These are phyloP conservation scores for Kalaharituber pfeilii DNA, from an alignment of 2,329 filamentous ascomycete species.

Conservation along the genomic window DNA sequence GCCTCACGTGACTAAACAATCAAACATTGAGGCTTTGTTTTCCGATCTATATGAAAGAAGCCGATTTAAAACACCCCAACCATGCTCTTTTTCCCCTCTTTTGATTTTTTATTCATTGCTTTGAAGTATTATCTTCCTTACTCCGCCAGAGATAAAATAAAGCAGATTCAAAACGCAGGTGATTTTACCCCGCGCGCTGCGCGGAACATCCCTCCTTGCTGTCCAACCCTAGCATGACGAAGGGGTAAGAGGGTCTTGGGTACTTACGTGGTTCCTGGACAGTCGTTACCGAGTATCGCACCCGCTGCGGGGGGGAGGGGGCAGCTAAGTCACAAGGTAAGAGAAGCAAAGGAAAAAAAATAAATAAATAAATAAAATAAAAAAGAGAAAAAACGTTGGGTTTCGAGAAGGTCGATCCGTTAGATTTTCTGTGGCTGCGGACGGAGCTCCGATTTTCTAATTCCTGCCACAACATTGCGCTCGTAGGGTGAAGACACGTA, in stretches of 20 bases:
- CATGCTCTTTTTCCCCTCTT: not conserved
- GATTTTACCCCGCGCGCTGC: not conserved
- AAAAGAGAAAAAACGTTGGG: not conserved
- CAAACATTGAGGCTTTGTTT: not conserved
- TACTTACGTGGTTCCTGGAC: not conserved
- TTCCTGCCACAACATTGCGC: not conserved
- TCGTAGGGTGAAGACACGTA: not conserved
- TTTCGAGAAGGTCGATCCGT: not conserved
- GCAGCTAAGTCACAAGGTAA: too few species aligned
- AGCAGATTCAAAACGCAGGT: too few species aligned
- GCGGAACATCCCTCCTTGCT: too few species aligned
- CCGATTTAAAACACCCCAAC: not conserved
- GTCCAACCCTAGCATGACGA: too few species aligned
- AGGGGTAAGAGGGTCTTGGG: not conserved
- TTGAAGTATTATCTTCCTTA: too few species aligned
- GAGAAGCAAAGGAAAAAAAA: too few species aligned
- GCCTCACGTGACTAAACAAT: not conserved
- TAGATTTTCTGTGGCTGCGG: too few species aligned
- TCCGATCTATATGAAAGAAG: not conserved
- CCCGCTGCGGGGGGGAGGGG: not conserved
- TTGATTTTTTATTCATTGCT: not conserved
- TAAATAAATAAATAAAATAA: too few species aligned
- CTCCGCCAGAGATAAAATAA: too few species aligned
- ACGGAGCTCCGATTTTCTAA: not conserved
- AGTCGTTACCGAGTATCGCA: not conserved